A percentile compares a stretch with the other conserved stretches of the same genome.
These are phyloP conservation scores for Aspergillus cejpii DNA, from an alignment of 2,329 filamentous ascomycete genomes.

Conservation along the genomic window DNA sequence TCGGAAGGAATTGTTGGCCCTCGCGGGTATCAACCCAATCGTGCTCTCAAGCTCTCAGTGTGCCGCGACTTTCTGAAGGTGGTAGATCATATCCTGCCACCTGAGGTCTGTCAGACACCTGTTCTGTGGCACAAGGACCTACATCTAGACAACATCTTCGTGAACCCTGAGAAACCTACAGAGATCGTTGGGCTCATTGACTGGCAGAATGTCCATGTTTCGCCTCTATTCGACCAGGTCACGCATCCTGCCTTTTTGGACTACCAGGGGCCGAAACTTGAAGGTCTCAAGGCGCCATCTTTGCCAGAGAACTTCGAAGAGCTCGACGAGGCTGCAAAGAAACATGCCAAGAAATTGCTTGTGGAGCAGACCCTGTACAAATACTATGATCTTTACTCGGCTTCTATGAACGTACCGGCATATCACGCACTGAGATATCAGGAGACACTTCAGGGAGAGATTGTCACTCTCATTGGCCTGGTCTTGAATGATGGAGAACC, in stretches of 20 bases:
- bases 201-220: not conserved
- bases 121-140: not conserved
- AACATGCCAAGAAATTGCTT: not conserved
- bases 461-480: not conserved
- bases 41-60: not conserved
- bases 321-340: not conserved
- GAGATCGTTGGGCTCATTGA: not conserved
- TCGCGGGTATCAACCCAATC: not conserved
- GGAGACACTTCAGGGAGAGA: not conserved
- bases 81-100: not conserved
- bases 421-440: not conserved
- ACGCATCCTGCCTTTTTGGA: not conserved
- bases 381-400: not conserved
- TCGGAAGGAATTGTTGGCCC: not conserved
- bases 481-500: not conserved
- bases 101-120: not conserved
- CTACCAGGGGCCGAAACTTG: not conserved
- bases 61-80: not conserved
- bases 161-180: not conserved
- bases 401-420: not conserved
- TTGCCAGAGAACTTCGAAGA: not conserved
- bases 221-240: not conserved
- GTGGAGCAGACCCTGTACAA: not conserved
- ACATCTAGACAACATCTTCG: not conserved
- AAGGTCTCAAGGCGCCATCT: not conserved